Evolutionary conservation across 2,329 filamentous ascomycete species (phyloP), one percentile per base, ranked within the genome.

Genomic region (Bipolaris cookei): DNA sequence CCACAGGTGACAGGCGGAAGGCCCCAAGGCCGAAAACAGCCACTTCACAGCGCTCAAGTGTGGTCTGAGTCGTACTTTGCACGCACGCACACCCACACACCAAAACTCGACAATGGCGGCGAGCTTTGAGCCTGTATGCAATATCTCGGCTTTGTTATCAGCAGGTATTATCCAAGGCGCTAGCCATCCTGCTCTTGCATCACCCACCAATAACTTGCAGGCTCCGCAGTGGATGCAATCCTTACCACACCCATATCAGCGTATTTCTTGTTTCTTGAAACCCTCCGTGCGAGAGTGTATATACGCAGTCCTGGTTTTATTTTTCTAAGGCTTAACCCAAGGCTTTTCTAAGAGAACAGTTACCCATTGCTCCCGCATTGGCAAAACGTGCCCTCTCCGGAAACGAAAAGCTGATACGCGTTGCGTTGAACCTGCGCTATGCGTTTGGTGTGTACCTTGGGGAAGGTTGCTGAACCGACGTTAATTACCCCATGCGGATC

Each of bases 1-100:
- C 64, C 56, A 69, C 63, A 57, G 64, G 54, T 64, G 57, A 59
- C 62, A 63, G 44, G 16, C 42, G 49, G 52, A 55, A 48, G 56
- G 48, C 56, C 51, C n/a, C 34, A 39, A 35, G 54, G 43, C 38
- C 23, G 18, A 44, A 48, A 45, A 61, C 56, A 25, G 58, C 48
- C 25, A 28, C 25, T 28, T 8, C 25, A 10, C 25, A 28, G 25
- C 25, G 25, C 5, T 46, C 59, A 58, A 34, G 21, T 16, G 30
- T 44, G 30, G 16, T 21, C 34, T n/a, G 34, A 34, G 21, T 38
- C 25, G 47, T 43, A 34, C 45, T 55, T 47, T 39, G 37, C 8
- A 28, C 25, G 10, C 25, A 28, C 38, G 49, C 42, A 38, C 25
- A 28, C 38, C 46, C 42, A 38, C 42, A 46, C 43, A 34, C 58